These are phyloP conservation scores for Mycena albidolilacea DNA, from an alignment of 768 basidiomycete species.

Conservation along the genomic window DNA sequence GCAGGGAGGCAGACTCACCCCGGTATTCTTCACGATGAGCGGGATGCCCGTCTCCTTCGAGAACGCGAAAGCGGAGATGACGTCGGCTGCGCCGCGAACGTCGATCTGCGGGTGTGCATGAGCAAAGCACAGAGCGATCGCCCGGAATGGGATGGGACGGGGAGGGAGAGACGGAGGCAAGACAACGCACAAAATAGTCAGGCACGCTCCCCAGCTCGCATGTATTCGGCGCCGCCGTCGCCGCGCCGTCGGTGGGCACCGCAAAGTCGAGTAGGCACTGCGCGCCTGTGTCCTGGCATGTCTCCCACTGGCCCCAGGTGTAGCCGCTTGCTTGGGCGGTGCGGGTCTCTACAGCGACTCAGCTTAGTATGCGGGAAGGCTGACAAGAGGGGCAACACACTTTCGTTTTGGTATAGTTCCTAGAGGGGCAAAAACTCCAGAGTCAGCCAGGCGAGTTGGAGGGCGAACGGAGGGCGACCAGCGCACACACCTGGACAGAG, in stretches of 20 bases:
- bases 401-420: constrained; percentile 37
- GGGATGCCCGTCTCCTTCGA: constrained; percentile 55
- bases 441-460: not conserved
- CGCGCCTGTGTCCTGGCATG: constrained; percentile 62
- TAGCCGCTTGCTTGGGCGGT: constrained; percentile 44
- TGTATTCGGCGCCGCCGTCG: constrained; percentile 44
- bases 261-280: constrained; percentile 64
- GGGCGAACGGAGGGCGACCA: not conserved
- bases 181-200: constrained; percentile 53
- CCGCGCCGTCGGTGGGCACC: constrained; percentile 49
- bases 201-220: constrained; percentile 58
- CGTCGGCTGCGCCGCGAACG: constrained; percentile 56
- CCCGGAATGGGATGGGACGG: not conserved
- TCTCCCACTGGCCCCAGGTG: constrained; percentile 67
- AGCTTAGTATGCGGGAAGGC: not conserved
- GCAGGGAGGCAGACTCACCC: constrained; percentile 49
- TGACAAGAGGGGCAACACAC: not conserved
- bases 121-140: not conserved
- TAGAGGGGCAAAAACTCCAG: not conserved
- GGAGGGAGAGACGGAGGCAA: not conserved
- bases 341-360: constrained; percentile 21
- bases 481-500: constrained; percentile 18
- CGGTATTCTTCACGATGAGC: constrained; percentile 67
- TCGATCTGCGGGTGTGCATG: constrained; percentile 54
- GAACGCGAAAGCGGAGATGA: constrained; percentile 62